Evolutionary conservation across 768 basidiomycete species (phyloP).

Genomic region (Tephrocybe sp.): DNA sequence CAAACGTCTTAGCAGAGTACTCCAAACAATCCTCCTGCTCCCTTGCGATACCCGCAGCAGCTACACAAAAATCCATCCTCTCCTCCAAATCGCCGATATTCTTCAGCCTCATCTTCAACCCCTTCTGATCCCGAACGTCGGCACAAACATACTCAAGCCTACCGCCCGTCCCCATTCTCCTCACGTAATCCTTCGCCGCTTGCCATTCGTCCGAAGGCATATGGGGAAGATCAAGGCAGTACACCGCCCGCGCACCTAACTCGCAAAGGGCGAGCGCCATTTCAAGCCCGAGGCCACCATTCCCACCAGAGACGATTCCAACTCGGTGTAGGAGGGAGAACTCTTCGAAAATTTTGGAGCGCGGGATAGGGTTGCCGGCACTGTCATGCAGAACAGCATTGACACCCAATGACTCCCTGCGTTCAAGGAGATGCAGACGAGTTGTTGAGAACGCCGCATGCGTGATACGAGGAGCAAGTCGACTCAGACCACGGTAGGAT

Average conservation of each 20-base stretch:
- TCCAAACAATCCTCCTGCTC: conserved; percentile 59
- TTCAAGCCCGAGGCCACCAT: conserved; percentile 75
- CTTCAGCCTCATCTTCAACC: conserved; percentile 54
- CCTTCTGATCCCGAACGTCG: conserved; percentile 67
- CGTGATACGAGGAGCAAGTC: background rate
- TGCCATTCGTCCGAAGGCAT: conserved; percentile 58
- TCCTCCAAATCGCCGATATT: conserved; percentile 66
- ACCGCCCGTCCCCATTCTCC: conserved; percentile 40
- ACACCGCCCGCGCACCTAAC: conserved; percentile 66
- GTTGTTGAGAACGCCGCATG: background rate
- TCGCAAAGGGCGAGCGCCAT: conserved; percentile 75
- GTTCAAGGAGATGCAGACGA: no score
- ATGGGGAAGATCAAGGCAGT: conserved; percentile 64
- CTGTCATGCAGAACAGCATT: conserved; percentile 49
- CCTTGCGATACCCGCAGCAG: conserved; percentile 73
- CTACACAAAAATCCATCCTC: conserved; percentile 73
- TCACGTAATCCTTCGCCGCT: conserved; percentile 52
- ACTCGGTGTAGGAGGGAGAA: conserved; percentile 58
- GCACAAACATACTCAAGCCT: conserved; percentile 60
- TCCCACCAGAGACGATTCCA: conserved; percentile 61
- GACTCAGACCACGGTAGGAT: background rate
- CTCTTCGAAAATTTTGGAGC: conserved; percentile 56
- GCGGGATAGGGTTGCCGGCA: conserved; percentile 33
- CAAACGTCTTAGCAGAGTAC: conserved; percentile 64
- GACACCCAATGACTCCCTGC: no score